Evolutionary conservation across 352 stramenopile genomes (phyloP).

Genomic region (Globisporangium viniferum): DNA sequence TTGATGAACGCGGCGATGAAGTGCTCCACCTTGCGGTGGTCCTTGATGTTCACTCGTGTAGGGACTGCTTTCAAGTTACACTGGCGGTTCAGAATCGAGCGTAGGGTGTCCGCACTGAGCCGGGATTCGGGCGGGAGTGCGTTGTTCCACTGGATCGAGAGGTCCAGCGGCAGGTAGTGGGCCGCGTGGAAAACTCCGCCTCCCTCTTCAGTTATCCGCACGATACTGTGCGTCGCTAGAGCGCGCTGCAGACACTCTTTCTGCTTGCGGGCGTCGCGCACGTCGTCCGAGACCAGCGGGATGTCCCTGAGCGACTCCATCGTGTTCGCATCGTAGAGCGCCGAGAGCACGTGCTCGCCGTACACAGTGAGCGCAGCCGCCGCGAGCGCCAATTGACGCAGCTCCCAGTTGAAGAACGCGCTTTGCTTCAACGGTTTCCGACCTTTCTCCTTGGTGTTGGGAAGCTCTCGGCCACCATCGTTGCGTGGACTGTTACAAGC

Average conservation of each 20-base stretch:
- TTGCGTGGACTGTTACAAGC: not conserved
- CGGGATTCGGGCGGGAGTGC: not conserved
- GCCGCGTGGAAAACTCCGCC: slow-evolving; percentile 6
- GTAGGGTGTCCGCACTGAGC: not conserved
- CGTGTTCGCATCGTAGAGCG: slow-evolving; percentile 1
- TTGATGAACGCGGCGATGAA: slow-evolving; percentile 14
- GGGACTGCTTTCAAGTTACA: slow-evolving; percentile 9
- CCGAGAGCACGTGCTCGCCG: slow-evolving; percentile 4
- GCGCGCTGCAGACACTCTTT: slow-evolving; percentile 6
- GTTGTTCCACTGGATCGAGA: slow-evolving; percentile 19
- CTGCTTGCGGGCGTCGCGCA: slow-evolving; percentile 6
- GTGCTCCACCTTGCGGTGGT: slow-evolving; percentile 15
- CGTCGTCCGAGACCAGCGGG: slow-evolving; percentile 12
- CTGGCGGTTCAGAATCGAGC: slow-evolving; percentile 10
- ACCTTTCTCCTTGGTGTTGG: not conserved
- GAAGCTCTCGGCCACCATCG: not conserved
- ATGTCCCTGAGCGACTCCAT: slow-evolving; percentile 11
- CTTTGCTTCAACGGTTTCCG: not conserved
- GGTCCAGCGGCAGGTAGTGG: slow-evolving; percentile 12
- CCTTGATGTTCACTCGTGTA: slow-evolving; percentile 5
- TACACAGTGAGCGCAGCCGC: slow-evolving; percentile 6
- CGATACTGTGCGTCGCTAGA: not conserved
- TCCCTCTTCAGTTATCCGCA: not conserved
- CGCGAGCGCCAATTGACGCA: slow-evolving; percentile 14
- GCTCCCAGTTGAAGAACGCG: slow-evolving; percentile 5